A percentile compares a stretch with the other conserved stretches of the same genome.
phyloP scores from a whole-genome alignment of 2,329 filamentous ascomycete genomes.

The Fusarium humuli region DNA sequence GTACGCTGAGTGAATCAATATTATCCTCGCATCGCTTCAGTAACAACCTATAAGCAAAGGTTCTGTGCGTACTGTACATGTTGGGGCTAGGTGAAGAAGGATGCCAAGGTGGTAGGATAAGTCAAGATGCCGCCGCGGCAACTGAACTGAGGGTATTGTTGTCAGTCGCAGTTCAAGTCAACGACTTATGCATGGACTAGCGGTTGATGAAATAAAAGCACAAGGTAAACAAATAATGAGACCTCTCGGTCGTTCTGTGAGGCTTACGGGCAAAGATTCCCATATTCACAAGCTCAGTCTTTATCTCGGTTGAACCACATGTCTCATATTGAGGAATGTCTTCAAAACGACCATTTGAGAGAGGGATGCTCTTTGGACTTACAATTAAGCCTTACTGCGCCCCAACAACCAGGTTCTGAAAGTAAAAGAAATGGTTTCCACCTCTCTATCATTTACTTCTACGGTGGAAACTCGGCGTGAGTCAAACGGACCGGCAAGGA shows the following conservation, averaged over 20 bases:
- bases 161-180: background rate
- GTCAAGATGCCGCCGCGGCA: background rate
- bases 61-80: background rate
- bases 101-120: background rate
- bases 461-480: slow-evolving; percentile 38
- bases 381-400: background rate
- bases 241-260: background rate
- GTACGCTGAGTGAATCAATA: slow-evolving; percentile 5
- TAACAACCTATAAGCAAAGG: background rate
- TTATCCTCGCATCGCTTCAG: background rate
- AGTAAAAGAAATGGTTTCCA: background rate
- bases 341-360: background rate
- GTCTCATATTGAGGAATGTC: background rate
- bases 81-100: background rate
- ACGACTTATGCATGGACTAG: background rate
- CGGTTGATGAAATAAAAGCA: background rate
- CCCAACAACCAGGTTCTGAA: background rate
- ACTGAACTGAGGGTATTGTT: background rate
- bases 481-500: slow-evolving; percentile 33
- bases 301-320: background rate
- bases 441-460: background rate
- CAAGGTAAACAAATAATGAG: background rate
- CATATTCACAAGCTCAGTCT: background rate
- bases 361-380: background rate
- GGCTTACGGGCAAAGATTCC: background rate